Base-by-base conservation (phyloP, 768 basidiomycete species). In the Pisolithus tinctorius region DNA sequence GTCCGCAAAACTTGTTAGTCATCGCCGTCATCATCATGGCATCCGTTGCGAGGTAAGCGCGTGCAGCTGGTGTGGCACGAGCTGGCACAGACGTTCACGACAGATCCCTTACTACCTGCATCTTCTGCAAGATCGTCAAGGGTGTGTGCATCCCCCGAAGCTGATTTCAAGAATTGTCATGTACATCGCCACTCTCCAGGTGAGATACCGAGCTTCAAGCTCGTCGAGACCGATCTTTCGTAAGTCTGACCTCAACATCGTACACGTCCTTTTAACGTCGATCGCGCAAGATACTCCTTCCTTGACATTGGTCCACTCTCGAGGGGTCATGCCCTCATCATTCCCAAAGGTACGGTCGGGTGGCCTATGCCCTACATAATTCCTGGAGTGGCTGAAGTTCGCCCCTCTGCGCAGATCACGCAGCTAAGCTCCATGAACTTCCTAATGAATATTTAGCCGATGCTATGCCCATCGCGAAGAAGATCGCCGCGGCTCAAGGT, bases 81-180 rank as follows among this genome's bases (percentile, higher is more conserved):
- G n/a, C 7, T 45, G 43, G 3, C n/a, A 17, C 44, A 54, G n/a
- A 65, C 3, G 3, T n/a, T 0, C 3, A 10, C 6, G 13, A 47
- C 50, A 84, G 84, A 60, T 71, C 72, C 45, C 73, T 86, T 47
- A 76, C 82, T 5, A 68, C 66, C 23, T 96, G 93, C 69, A 71
- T 97, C 61, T 97, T 96, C 74, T 98, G 95, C 79, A 96, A 86
- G 73, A 96, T 97, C 68, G 79, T 93, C 73, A 89, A 89, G 72
- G 89, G 93, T 83, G 43, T 26, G 68, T 56, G 34, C 25, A 36
- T 36, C 6, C 9, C 25, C n/a, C 11, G 16, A 26, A 17, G 4
- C 29, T 30, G 29, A 47, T n/a, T 23, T 34, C 43, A 8, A 29
- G 29, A n/a, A 23, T 44, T 44, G 14, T 25, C 34, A 29, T 23